Percentiles rank a stretch among this genome's conserved stretches.
Evolutionary conservation across 352 stramenopile species (phyloP).

Genomic region (Phytophthora capsici): DNA sequence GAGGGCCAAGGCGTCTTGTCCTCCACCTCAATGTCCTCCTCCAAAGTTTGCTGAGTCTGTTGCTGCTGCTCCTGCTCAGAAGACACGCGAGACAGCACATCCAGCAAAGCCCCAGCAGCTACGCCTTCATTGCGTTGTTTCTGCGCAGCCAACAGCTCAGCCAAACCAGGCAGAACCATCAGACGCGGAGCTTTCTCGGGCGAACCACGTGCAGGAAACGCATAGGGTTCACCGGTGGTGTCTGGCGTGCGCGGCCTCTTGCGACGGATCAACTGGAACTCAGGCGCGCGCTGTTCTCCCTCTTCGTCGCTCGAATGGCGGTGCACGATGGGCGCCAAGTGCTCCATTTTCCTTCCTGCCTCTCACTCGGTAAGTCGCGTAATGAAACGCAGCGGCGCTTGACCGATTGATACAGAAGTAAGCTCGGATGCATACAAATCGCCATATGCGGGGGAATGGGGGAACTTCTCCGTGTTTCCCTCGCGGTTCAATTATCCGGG

Average conservation of each 20-base stretch:
- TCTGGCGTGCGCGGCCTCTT: constrained; percentile 50
- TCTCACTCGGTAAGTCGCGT: constrained; percentile 28
- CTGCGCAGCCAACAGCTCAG: constrained; percentile 47
- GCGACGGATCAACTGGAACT: constrained; percentile 49
- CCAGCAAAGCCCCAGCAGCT: constrained; percentile 12
- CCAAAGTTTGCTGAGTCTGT: constrained; percentile 2
- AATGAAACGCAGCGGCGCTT: constrained; percentile 32
- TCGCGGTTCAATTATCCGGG: constrained; percentile 23
- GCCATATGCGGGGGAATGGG: constrained; percentile 29
- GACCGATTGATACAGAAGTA: constrained; percentile 19
- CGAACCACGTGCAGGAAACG: constrained; percentile 9
- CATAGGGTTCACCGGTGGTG: neutral
- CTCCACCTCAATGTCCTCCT: constrained; percentile 51
- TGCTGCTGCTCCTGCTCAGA: constrained; percentile 18
- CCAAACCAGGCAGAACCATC: constrained; percentile 47
- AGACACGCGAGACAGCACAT: constrained; percentile 32
- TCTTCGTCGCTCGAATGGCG: constrained; percentile 18
- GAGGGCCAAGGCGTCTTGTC: constrained; percentile 85
- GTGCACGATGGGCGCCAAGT: constrained; percentile 21
- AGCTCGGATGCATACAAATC: constrained; percentile 37
- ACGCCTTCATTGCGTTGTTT: constrained; percentile 33
- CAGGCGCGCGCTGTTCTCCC: constrained; percentile 12
- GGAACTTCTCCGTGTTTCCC: constrained; percentile 44
- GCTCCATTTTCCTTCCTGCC: constrained; percentile 18
- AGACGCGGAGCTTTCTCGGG: constrained; percentile 32